phyloP scores from a whole-genome alignment of 2,329 filamentous ascomycete genomes.

The Ophiostoma novo-ulmi region DNA sequence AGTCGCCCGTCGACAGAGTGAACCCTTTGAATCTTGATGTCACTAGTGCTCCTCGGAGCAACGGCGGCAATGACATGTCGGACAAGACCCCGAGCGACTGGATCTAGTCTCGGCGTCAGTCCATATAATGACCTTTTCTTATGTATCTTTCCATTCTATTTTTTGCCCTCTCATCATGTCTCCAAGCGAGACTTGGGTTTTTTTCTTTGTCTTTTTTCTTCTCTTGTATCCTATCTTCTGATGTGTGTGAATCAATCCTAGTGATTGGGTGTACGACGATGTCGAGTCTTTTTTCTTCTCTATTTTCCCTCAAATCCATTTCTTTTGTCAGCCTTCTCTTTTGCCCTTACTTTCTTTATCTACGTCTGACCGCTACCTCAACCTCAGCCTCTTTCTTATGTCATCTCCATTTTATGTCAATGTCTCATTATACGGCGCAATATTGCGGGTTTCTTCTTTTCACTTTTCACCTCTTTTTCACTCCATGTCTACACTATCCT shows the following conservation, averaged over 20 bases:
- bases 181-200: not conserved
- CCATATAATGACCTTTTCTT: not conserved
- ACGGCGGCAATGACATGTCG: not conserved
- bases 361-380: not conserved
- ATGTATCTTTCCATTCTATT: constrained; percentile 11
- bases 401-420: not conserved
- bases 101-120: constrained; percentile 23
- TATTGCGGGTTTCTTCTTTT: not conserved
- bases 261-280: constrained; percentile 1
- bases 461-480: constrained; percentile 5
- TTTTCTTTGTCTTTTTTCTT: not conserved
- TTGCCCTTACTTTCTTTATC: not conserved
- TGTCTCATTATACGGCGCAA: constrained; percentile 9
- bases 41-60: constrained; percentile 1
- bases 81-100: constrained; percentile 25
- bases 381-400: not conserved
- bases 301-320: not conserved
- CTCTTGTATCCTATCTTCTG: not conserved
- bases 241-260: not conserved
- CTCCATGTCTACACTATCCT: not conserved
- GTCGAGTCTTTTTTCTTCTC: constrained; percentile 3
- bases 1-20: not conserved
- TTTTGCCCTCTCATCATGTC: not conserved
- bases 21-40: not conserved
- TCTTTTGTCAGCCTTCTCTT: not conserved